Evolutionary conservation across 1,139 yeast genomes (phyloP).

Genomic region (Zygoascus hellenicus): DNA sequence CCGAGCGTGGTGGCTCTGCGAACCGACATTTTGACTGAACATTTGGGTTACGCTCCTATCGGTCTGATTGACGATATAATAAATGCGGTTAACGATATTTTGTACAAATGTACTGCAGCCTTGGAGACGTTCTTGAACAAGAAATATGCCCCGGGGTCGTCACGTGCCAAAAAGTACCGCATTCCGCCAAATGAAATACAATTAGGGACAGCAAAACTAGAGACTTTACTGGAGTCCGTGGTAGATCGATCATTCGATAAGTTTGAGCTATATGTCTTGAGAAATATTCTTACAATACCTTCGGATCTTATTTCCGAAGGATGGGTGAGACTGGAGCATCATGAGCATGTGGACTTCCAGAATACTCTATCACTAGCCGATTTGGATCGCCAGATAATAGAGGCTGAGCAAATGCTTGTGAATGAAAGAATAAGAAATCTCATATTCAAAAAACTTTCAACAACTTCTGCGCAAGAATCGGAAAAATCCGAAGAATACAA

Average conservation of each 20-base stretch:
- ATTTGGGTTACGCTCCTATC: slow-evolving; percentile 82
- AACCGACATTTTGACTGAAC: slow-evolving; percentile 71
- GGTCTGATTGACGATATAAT: slow-evolving; percentile 83
- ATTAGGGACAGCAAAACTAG: slow-evolving; percentile 74
- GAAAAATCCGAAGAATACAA: slow-evolving; percentile 36
- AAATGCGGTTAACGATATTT: slow-evolving; percentile 77
- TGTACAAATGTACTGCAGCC: slow-evolving; percentile 78
- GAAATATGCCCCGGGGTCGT: slow-evolving; percentile 19
- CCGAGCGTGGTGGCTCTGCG: neutral
- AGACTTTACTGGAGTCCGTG: slow-evolving; percentile 65
- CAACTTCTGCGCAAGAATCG: slow-evolving; percentile 33
- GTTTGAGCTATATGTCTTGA: slow-evolving; percentile 72
- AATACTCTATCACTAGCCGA: slow-evolving; percentile 21
- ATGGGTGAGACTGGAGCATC: slow-evolving; percentile 63
- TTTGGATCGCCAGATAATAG: slow-evolving; percentile 33
- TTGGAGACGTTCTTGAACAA: slow-evolving; percentile 56
- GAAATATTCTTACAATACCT: slow-evolving; percentile 74
- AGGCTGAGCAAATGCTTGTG: slow-evolving; percentile 39
- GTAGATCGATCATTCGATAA: slow-evolving; percentile 86
- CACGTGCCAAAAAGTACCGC: slow-evolving; percentile 10
- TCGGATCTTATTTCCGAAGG: slow-evolving; percentile 61
- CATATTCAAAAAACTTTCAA: neutral
- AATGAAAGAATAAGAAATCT: slow-evolving; percentile 1
- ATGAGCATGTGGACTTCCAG: slow-evolving; percentile 46
- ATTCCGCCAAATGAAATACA: slow-evolving; percentile 46